phyloP scores from a whole-genome alignment of 129 eudicot species.

The Artemisia annua region DNA sequence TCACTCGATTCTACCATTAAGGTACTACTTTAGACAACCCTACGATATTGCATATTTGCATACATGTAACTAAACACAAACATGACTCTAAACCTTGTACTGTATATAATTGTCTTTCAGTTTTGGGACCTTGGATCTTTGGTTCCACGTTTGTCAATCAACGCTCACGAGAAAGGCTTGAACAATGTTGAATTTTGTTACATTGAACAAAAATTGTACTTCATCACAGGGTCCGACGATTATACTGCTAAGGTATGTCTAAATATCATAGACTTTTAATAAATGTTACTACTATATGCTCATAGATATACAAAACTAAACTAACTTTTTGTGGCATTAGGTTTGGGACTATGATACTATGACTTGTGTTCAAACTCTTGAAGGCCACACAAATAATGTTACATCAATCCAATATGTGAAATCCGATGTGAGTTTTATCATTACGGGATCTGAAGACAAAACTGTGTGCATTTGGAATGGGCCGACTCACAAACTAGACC shows the following conservation, averaged over 20 bases:
- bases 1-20: constrained; percentile 52
- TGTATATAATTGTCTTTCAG: constrained; percentile 30
- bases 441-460: constrained; percentile 75
- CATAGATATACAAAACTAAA: neutral
- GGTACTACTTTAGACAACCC: constrained; percentile 32
- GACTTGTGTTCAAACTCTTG: constrained; percentile 56
- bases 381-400: constrained; percentile 60
- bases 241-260: constrained; percentile 71
- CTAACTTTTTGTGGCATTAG: constrained; percentile 19
- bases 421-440: constrained; percentile 44
- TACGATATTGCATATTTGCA: neutral
- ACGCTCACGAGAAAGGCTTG: constrained; percentile 80
- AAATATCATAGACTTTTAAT: neutral
- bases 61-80: neutral
- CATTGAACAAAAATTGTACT: constrained; percentile 57
- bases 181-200: constrained; percentile 74
- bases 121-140: constrained; percentile 83
- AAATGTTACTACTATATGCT: neutral
- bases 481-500: constrained; percentile 43
- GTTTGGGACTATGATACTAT: constrained; percentile 60
- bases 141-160: constrained; percentile 66
- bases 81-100: neutral
- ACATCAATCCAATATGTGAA: constrained; percentile 41
- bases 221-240: constrained; percentile 87
- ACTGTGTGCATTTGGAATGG: constrained; percentile 63